Base-by-base conservation (phyloP, 108 stramenopile species). In the Cylindrotheca closterium region DNA sequence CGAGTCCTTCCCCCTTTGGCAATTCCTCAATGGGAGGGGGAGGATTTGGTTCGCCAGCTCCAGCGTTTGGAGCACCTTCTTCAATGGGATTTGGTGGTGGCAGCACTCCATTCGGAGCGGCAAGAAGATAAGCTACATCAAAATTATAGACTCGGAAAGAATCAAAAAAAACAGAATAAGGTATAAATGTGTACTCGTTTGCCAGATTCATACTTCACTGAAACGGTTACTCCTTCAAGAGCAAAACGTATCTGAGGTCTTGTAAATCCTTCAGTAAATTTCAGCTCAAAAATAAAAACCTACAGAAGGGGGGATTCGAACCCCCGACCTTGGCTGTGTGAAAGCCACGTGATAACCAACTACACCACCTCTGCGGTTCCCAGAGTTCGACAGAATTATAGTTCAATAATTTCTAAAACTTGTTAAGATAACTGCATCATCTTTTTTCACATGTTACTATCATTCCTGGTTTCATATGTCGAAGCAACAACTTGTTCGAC, bases 61-160 rank as follows among this genome's bases (percentile, higher is more conserved):
- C 74, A 46, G 45, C 64, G 26, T 80, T 80, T 67, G 75, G 75
- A 47, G 32, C 71, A 10, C 34, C 79, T 17, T 47, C 32, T 4
- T 22, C 31, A 19, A 50, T 63, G 32, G 78, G 65, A 7, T 79
- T 82, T 73, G 73, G 73, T 23, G 58, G 60, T 31, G 50, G 30
- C 19, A 58, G 69, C n/a, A n/a, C n/a, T 26, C 81, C 81, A 1
- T 82, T 82, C 55, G 81, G 81, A 19, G 76, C 77, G 15, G 49
- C 80, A 7, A 65, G 79, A 22, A 74, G 79, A 17, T 78, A 62
- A 42, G 33, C 28, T 50, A 1, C 1, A 19, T 30, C 1, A 60
- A 47, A 12, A 48, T 1, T 47, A n/a, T n/a, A n/a, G n/a, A n/a
- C n/a, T n/a, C n/a, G n/a, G n/a, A n/a, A n/a, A n/a, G n/a, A n/a